Evolutionary conservation across 164 flowering plant genomes (phyloP).

Genomic region (Buxus sempervirens): DNA sequence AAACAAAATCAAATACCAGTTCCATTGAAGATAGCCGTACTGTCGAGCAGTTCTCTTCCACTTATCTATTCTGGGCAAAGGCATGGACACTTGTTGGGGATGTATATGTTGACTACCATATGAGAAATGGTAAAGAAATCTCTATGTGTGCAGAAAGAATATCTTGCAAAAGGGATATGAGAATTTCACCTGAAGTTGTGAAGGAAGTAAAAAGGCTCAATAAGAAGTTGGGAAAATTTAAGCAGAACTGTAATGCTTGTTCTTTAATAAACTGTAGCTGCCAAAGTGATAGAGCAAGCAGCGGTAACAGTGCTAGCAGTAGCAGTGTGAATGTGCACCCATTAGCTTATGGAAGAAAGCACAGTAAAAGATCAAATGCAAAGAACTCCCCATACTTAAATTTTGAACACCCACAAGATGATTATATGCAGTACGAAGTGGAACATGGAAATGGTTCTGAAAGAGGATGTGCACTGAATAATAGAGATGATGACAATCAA

Average conservation of each 20-base stretch:
- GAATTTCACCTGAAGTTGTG: conserved; percentile 77
- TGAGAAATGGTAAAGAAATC: conserved; percentile 37
- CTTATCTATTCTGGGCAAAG: conserved; percentile 80
- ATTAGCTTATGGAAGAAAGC: conserved; percentile 50
- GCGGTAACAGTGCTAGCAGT: conserved; percentile 95
- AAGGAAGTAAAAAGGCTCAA: conserved; percentile 85
- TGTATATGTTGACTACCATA: conserved; percentile 70
- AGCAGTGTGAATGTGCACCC: conserved; percentile 41
- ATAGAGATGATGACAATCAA: conserved; percentile 16
- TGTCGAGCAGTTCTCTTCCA: conserved; percentile 38
- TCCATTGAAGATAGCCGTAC: conserved; percentile 19
- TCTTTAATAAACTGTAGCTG: conserved; percentile 94
- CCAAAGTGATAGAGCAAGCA: conserved; percentile 86
- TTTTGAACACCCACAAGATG: conserved; percentile 25
- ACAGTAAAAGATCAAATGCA: conserved; percentile 35
- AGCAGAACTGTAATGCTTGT: conserved; percentile 72
- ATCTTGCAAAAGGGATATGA: conserved; percentile 39
- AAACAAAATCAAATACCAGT: conserved; percentile 14
- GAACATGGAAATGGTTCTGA: conserved; percentile 22
- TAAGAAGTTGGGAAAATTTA: conserved; percentile 66
- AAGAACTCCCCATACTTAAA: conserved; percentile 26
- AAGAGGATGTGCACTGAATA: conserved; percentile 11
- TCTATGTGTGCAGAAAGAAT: conserved; percentile 27
- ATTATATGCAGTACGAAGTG: conserved; percentile 10
- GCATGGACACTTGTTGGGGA: conserved; percentile 96